A percentile compares a stretch with the other conserved stretches of the same genome.
These are phyloP conservation scores for Picea abies DNA, from an alignment of 83 land plant species.

Conservation along the genomic window DNA sequence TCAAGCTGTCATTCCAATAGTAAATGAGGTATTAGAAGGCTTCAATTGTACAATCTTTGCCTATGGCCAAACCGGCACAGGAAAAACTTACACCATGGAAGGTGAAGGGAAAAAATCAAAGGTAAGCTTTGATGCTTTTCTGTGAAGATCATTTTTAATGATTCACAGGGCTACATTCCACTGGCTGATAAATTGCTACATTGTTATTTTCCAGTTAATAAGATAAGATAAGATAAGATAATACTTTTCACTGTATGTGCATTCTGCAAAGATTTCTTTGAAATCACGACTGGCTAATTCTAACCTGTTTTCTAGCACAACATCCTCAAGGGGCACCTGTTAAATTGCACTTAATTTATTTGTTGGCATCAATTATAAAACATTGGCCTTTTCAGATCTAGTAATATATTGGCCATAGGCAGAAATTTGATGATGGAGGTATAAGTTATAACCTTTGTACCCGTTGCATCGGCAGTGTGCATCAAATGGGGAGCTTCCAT, in stretches of 20 bases:
- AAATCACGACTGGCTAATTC: neutral
- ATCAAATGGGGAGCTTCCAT: conserved; percentile 72
- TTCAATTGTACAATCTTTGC: conserved; percentile 89
- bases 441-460: neutral
- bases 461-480: conserved; percentile 44
- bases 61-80: conserved; percentile 86
- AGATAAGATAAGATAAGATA: too few species aligned
- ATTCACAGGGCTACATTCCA: neutral
- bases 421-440: neutral
- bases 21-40: conserved; percentile 82
- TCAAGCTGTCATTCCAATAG: conserved; percentile 79
- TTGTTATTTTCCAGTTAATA: neutral
- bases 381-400: neutral
- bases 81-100: conserved; percentile 89
- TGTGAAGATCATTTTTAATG: neutral
- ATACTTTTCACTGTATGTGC: neutral
- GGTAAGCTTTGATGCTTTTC: conserved; percentile 34
- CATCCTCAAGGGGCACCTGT: too few species aligned
- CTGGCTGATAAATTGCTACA: neutral
- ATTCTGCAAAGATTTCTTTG: neutral
- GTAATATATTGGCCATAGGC: neutral
- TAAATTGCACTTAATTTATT: neutral
- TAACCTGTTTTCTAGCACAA: too few species aligned
- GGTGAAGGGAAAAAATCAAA: conserved; percentile 68
- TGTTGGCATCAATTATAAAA: neutral